Evolutionary conservation across 2,329 filamentous ascomycete genomes (phyloP).

Genomic region (Nectriaceae sp.): DNA sequence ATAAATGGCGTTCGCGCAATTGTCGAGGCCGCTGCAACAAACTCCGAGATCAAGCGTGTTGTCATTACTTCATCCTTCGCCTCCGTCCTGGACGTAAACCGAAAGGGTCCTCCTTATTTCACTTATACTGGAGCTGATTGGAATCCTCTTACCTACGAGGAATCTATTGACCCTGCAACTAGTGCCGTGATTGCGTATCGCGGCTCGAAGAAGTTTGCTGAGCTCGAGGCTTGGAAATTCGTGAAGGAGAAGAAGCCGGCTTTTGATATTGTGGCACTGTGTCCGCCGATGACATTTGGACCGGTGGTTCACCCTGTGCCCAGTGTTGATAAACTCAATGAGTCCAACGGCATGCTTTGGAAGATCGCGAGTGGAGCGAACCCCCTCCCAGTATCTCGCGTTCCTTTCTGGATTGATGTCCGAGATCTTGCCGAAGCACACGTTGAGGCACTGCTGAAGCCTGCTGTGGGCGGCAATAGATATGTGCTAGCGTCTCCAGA

Average conservation of each 20-base stretch:
- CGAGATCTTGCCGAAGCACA: slow-evolving; percentile 48
- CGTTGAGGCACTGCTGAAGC: slow-evolving; percentile 41
- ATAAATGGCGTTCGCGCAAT: slow-evolving; percentile 47
- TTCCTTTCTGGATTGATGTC: slow-evolving; percentile 49
- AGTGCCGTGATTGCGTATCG: slow-evolving; percentile 42
- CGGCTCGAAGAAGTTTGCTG: slow-evolving; percentile 38
- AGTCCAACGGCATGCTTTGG: slow-evolving; percentile 45
- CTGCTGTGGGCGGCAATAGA: slow-evolving; percentile 39
- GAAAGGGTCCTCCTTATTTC: slow-evolving; percentile 50
- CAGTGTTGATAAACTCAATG: slow-evolving; percentile 39
- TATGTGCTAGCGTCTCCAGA: slow-evolving; percentile 44
- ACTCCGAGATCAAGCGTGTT: slow-evolving; percentile 29
- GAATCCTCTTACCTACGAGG: slow-evolving; percentile 56
- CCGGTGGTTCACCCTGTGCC: slow-evolving; percentile 43
- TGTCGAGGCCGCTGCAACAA: slow-evolving; percentile 33
- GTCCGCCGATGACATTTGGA: slow-evolving; percentile 48
- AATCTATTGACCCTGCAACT: slow-evolving; percentile 42
- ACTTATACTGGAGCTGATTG: slow-evolving; percentile 57
- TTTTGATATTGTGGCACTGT: slow-evolving; percentile 48
- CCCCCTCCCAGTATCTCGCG: slow-evolving; percentile 38
- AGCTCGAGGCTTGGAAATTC: slow-evolving; percentile 37
- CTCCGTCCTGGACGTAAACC: slow-evolving; percentile 56
- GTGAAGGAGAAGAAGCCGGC: slow-evolving; percentile 34
- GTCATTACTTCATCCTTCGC: slow-evolving; percentile 70
- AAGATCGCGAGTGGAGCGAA: slow-evolving; percentile 36